A percentile compares a stretch with the other conserved stretches of the same genome.
Evolutionary conservation across 331 rosid species (phyloP).

Genomic region (Quercus phellos): DNA sequence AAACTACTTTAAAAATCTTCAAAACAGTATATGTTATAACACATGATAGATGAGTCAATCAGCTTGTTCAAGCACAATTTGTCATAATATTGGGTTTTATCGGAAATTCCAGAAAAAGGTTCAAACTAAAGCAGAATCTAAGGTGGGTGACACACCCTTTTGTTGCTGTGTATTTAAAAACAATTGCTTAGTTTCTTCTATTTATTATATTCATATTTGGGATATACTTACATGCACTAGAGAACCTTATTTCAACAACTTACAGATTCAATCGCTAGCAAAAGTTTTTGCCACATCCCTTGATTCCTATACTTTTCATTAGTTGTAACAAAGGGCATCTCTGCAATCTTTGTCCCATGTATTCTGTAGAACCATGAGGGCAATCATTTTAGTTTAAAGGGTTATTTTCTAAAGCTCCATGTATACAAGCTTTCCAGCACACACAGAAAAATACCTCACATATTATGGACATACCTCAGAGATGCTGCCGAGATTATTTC

Average conservation of each 20-base stretch:
- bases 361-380: not conserved
- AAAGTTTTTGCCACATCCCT: constrained; percentile 18
- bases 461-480: constrained; percentile 18
- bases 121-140: too few relatives aligned
- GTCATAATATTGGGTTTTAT: too few relatives aligned
- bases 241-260: constrained; percentile 5
- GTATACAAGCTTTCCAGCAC: not conserved
- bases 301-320: not conserved
- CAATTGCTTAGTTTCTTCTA: too few relatives aligned
- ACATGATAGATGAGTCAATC: not conserved
- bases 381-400: not conserved
- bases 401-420: not conserved
- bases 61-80: too few relatives aligned
- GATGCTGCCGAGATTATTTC: constrained; percentile 26
- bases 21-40: too few relatives aligned
- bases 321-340: constrained; percentile 27
- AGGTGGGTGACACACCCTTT: too few relatives aligned
- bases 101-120: too few relatives aligned
- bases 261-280: constrained; percentile 24
- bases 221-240: not conserved
- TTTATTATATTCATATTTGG: not conserved
- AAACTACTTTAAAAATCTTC: too few relatives aligned
- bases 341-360: constrained; percentile 22
- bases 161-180: too few relatives aligned
- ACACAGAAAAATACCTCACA: constrained; percentile 20